Evolutionary conservation across 352 stramenopile species (phyloP).

Genomic region (Globisporangium barbulae): DNA sequence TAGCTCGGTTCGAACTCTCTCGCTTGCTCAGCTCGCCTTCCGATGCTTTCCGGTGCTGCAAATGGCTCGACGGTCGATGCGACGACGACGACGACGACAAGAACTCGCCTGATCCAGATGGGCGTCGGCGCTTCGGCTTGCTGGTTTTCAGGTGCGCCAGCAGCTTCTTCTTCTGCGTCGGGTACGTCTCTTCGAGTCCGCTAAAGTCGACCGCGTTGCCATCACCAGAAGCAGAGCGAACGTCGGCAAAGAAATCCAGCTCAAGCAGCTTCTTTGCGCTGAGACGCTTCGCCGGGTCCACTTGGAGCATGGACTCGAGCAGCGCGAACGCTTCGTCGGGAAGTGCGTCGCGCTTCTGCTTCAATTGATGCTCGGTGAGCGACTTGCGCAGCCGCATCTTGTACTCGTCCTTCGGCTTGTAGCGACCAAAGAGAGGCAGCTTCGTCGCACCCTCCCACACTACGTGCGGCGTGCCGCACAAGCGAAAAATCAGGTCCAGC

Average conservation of each 20-base stretch:
- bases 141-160: slow-evolving; percentile 49
- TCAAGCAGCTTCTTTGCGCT: slow-evolving; percentile 51
- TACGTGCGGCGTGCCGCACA: slow-evolving; percentile 64
- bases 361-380: slow-evolving; percentile 42
- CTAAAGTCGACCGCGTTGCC: slow-evolving; percentile 38
- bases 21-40: slow-evolving; percentile 14
- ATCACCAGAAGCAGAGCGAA: slow-evolving; percentile 7
- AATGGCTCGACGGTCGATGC: slow-evolving; percentile 16
- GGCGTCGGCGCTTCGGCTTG: slow-evolving; percentile 28
- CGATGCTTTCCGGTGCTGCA: slow-evolving; percentile 24
- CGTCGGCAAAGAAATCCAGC: slow-evolving; percentile 59
- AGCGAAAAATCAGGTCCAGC: slow-evolving; percentile 73
- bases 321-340: slow-evolving; percentile 55
- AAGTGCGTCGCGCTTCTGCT: slow-evolving; percentile 45
- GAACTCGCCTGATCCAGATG: slow-evolving; percentile 13
- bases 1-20: neutral
- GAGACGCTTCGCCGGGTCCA: slow-evolving; percentile 59
- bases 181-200: slow-evolving; percentile 42
- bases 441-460: slow-evolving; percentile 52
- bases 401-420: slow-evolving; percentile 72
- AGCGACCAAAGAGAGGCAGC: slow-evolving; percentile 47
- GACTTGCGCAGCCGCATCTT: slow-evolving; percentile 78
- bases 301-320: slow-evolving; percentile 70
- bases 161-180: slow-evolving; percentile 56
- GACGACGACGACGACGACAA: slow-evolving; percentile 18